Conservation (phyloP, 75 land plant genomes). For the Cupressus sempervirens region DNA sequence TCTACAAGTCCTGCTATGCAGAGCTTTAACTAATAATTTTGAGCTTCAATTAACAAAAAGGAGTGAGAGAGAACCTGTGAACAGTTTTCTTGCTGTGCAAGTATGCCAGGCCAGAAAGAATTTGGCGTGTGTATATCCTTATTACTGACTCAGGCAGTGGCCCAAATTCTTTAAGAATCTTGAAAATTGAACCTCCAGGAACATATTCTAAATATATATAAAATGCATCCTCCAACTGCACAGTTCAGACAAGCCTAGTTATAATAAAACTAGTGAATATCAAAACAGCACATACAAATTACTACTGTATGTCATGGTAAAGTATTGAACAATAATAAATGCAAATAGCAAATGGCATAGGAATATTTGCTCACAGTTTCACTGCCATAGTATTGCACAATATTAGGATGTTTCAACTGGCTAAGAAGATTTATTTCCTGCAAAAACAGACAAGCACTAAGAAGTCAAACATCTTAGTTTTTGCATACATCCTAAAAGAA, state of each 20-base stretch:
- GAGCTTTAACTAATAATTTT: neutral
- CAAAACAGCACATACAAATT: neutral
- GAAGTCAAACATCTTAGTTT: slow-evolving; percentile 2
- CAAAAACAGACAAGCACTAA: slow-evolving; percentile 2
- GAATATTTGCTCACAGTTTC: slow-evolving; percentile 47
- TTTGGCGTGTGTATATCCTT: slow-evolving; percentile 83
- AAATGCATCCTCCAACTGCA: slow-evolving; percentile 61
- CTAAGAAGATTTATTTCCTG: slow-evolving; percentile 84
- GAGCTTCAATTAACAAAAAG: neutral
- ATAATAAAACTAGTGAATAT: neutral
- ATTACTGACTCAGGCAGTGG: slow-evolving; percentile 74
- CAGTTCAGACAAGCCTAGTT: neutral
- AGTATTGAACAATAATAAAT: slow-evolving; percentile 5
- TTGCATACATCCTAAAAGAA: neutral
- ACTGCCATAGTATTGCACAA: slow-evolving; percentile 85
- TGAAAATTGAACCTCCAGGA: slow-evolving; percentile 77
- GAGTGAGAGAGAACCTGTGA: slow-evolving; percentile 51
- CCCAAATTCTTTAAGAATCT: slow-evolving; percentile 59
- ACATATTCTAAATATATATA: slow-evolving; percentile 82
- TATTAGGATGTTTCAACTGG: slow-evolving; percentile 71
- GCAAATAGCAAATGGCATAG: neutral
- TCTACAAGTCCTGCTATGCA: neutral
- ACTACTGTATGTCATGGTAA: neutral
- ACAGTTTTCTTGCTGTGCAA: slow-evolving; percentile 69
- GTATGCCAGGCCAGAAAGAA: slow-evolving; percentile 70